These are phyloP conservation scores for Bolboschoenus planiculmis DNA, from an alignment of 176 grass and related monocot genomes.

Conservation along the genomic window DNA sequence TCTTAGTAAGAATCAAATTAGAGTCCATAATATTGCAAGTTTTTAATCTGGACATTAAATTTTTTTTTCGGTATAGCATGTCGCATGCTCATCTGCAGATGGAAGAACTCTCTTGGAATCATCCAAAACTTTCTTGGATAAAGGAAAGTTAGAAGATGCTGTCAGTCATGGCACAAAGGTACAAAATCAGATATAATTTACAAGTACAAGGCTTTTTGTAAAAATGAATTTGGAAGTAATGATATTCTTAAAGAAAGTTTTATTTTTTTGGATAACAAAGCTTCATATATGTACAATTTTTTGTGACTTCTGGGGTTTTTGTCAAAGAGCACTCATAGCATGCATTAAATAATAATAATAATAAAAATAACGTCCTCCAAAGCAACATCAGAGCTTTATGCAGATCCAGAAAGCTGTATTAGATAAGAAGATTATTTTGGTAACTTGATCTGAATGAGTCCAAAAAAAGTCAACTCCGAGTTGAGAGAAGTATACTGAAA, in stretches of 20 bases:
- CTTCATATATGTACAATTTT: neutral
- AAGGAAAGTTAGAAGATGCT: constrained; percentile 99
- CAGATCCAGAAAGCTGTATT: neutral
- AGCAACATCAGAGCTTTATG: neutral
- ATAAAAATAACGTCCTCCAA: neutral
- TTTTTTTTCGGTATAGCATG: constrained; percentile 53
- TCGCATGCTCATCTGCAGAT: constrained; percentile 93
- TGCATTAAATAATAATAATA: neutral
- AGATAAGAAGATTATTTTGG: neutral
- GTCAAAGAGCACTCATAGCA: neutral
- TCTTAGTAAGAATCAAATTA: constrained; percentile 16
- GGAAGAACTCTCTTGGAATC: constrained; percentile 90
- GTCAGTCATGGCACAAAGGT: constrained; percentile 92
- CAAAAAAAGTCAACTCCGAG: neutral
- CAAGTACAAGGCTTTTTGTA: neutral
- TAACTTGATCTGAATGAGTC: neutral
- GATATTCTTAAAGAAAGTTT: neutral
- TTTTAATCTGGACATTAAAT: neutral
- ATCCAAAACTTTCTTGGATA: constrained; percentile 96
- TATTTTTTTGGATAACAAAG: neutral
- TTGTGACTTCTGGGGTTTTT: neutral
- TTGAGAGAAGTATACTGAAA: neutral
- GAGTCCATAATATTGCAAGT: constrained; percentile 12
- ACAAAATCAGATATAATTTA: constrained; percentile 10
- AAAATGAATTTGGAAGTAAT: neutral